Evolutionary conservation across 176 grass and related monocot genomes (phyloP).

Genomic region (Olyra latifolia): DNA sequence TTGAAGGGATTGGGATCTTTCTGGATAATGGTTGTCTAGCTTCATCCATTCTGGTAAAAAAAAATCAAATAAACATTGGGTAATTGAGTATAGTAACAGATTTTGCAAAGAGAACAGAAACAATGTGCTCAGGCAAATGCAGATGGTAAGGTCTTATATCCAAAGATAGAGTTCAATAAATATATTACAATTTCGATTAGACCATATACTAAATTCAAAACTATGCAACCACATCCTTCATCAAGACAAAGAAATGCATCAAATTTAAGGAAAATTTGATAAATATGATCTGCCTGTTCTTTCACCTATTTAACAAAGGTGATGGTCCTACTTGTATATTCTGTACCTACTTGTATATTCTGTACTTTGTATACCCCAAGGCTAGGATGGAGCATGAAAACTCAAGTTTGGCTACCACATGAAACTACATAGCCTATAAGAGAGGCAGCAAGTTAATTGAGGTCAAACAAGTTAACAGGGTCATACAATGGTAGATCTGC

Average conservation of each 20-base stretch:
- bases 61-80: slow-evolving; percentile 12
- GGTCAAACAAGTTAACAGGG: not conserved
- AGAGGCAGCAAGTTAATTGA: not conserved
- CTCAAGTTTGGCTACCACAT: not conserved
- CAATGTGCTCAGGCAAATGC: not conserved
- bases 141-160: not conserved
- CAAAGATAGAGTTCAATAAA: not conserved
- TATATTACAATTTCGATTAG: not conserved
- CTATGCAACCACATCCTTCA: not conserved
- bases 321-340: not conserved
- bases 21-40: slow-evolving; percentile 82
- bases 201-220: not conserved
- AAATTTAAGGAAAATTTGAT: no score
- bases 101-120: not conserved
- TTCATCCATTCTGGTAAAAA: slow-evolving; percentile 84
- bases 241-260: not conserved
- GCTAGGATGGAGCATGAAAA: not conserved
- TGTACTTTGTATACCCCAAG: not conserved
- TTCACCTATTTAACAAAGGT: not conserved
- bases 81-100: not conserved
- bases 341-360: not conserved
- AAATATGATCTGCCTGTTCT: not conserved
- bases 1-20: slow-evolving; percentile 80
- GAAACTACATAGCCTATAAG: not conserved
- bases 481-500: slow-evolving; percentile 78